These are phyloP conservation scores for Vachellia pachyceras DNA, from an alignment of 306 rosid genomes.

Conservation along the genomic window DNA sequence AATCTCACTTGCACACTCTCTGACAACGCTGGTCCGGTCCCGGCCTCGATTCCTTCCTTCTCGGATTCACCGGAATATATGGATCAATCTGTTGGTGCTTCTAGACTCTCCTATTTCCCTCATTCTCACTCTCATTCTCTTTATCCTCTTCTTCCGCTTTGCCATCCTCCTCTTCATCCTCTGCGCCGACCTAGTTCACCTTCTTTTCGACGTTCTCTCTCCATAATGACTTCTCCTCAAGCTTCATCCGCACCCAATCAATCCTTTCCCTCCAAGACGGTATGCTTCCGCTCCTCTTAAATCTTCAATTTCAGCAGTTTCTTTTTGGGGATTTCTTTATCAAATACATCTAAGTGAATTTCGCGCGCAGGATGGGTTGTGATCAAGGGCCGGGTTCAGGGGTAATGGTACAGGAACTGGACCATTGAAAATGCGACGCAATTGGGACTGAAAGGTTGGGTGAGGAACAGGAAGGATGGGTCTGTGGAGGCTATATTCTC, in stretches of 20 bases:
- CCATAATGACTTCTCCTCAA: conserved; percentile 55
- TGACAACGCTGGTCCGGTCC: conserved; percentile 37
- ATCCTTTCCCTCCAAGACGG: conserved; percentile 65
- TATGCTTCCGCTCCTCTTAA: conserved; percentile 30
- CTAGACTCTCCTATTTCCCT: conserved; percentile 64
- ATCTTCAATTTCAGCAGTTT: not conserved
- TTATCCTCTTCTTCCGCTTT: conserved; percentile 57
- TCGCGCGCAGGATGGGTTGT: conserved; percentile 75
- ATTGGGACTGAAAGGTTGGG: conserved; percentile 56
- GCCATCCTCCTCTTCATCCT: conserved; percentile 59
- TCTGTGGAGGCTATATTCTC: conserved; percentile 60
- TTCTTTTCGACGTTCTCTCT: conserved; percentile 51
- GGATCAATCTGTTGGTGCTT: conserved; percentile 49
- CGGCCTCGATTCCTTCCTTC: conserved; percentile 44
- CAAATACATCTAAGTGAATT: not conserved
- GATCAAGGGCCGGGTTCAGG: conserved; percentile 86
- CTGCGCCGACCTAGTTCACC: conserved; percentile 56
- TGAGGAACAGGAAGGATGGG: conserved; percentile 55
- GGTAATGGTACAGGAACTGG: conserved; percentile 57
- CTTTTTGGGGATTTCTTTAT: not conserved
- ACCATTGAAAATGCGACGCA: conserved; percentile 50
- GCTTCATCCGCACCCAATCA: conserved; percentile 39
- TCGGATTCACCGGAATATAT: conserved; percentile 32
- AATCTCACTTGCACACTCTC: conserved; percentile 17
- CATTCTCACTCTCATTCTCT: conserved; percentile 53